phyloP scores from a whole-genome alignment of 768 basidiomycete genomes.

The Galerina marginata region DNA sequence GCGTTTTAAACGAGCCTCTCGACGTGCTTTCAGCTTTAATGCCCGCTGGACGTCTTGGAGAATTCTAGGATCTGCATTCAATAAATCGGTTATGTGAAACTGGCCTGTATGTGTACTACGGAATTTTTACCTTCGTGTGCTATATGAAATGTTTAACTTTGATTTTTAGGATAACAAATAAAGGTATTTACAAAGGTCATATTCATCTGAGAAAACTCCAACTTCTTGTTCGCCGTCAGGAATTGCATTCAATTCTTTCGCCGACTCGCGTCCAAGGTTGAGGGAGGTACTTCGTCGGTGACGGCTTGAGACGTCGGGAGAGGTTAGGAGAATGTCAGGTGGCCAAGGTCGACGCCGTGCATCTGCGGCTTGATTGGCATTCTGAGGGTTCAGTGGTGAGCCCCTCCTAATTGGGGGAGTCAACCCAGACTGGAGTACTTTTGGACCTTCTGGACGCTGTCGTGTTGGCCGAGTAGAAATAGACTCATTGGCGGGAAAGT shows the following conservation, averaged over 20 bases:
- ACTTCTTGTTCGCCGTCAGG: slow-evolving; percentile 23
- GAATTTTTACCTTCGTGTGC: slow-evolving; percentile 72
- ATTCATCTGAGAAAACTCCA: slow-evolving; percentile 72
- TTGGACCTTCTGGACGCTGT: slow-evolving; percentile 25
- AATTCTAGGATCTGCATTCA: slow-evolving; percentile 72
- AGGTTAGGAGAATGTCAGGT: slow-evolving; percentile 23
- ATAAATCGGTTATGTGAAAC: slow-evolving; percentile 2
- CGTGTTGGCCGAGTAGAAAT: slow-evolving; percentile 22
- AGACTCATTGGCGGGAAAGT: slow-evolving; percentile 25
- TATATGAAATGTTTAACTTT: slow-evolving; percentile 31
- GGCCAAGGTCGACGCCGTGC: slow-evolving; percentile 34
- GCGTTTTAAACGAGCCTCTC: slow-evolving; percentile 64
- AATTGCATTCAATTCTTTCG: not conserved
- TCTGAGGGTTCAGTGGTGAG: slow-evolving; percentile 42
- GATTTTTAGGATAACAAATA: not conserved
- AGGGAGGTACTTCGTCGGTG: slow-evolving; percentile 30
- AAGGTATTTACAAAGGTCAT: slow-evolving; percentile 68
- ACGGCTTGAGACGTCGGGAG: slow-evolving; percentile 27
- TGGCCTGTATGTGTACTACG: not conserved
- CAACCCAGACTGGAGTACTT: slow-evolving; percentile 17
- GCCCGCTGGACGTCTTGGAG: slow-evolving; percentile 82
- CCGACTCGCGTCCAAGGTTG: slow-evolving; percentile 7
- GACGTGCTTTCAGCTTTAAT: slow-evolving; percentile 71
- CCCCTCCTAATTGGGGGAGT: slow-evolving; percentile 34
- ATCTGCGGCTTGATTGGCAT: slow-evolving; percentile 24